phyloP scores from a whole-genome alignment of 148 eudicot species.

The Polygonum aviculare region DNA sequence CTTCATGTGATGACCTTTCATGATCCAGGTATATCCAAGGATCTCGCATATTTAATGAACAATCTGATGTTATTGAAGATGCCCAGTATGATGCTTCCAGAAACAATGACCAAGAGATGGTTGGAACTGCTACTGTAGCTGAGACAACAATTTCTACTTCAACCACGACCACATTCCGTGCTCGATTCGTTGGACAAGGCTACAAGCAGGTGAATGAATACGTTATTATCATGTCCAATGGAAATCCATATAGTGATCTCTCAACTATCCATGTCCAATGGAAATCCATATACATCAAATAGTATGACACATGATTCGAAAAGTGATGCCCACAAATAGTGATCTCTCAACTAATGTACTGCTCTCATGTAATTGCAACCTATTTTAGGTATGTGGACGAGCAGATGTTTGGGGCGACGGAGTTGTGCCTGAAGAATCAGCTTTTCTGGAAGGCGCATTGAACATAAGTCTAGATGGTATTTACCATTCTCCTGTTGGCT shows the following conservation, averaged over 20 bases:
- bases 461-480: conserved; percentile 81
- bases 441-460: conserved; percentile 87
- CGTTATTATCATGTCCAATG: background rate
- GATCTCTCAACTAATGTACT: background rate
- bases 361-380: background rate
- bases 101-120: conserved; percentile 24
- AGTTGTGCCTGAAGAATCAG: conserved; percentile 86
- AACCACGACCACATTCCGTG: conserved; percentile 43
- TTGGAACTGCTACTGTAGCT: conserved; percentile 26
- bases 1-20: conserved; percentile 10
- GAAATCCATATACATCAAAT: background rate
- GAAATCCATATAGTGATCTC: too few relatives aligned
- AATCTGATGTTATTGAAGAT: conserved; percentile 17
- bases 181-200: conserved; percentile 86
- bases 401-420: conserved; percentile 99
- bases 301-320: background rate
- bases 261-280: too few relatives aligned
- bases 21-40: conserved; percentile 67
- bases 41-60: conserved; percentile 38
- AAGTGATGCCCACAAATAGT: background rate
- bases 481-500: conserved; percentile 93
- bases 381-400: conserved; percentile 71
- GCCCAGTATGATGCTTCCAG: conserved; percentile 11
- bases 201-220: conserved; percentile 65
- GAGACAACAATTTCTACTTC: conserved; percentile 22